Evolutionary conservation across 345 rosid species (phyloP), one percentile per base, ranked within the genome.

Genomic region (Eucalyptus cloeziana): DNA sequence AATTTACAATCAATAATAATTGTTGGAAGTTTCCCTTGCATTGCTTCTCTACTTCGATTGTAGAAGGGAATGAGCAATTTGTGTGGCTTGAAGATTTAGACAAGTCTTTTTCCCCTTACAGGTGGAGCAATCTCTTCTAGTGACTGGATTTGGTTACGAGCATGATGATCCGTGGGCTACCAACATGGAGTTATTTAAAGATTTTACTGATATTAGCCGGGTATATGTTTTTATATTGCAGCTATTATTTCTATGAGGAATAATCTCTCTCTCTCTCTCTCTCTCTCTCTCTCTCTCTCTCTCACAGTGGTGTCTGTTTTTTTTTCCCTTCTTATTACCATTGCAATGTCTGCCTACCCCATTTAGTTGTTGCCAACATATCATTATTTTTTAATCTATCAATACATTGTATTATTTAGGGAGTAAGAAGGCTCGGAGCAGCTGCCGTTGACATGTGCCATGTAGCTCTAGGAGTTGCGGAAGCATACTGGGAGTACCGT

Each of bases 401-500:
- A 3, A 86, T 85, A 51, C 44, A n/a, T 17, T 40, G 60, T 86
- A 14, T 13, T 51, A 50, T 88, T 86, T 87, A 96, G 98, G 99
- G 99, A 87, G 99, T 97, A 58, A 92, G 98, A 90, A 96, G 99
- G 88, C 98, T 96, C 8, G 99, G 99, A 54, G 99, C 99, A 93
- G 99, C 99, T 80, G 97, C 99, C 13, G 99, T 97, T 87, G 99
- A 97, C 91, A 97, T 97, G 99, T 96, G 99, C 90, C 99, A 97
- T 88, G 99, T 97, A 10, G 99, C 99, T 86, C 96, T 97, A 6
- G 99, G 99, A 60, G 94, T 96, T 67, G 99, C 93, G 0, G 99
- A 96, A 93, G 96, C 96, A 7, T 96, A 96, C 60, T 97, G 99
- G 99, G 99, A 97, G 90, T 96, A 95, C 90, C 98, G 98, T 60